phyloP scores from a whole-genome alignment of 768 basidiomycete genomes.

The Leccinum boreale region DNA sequence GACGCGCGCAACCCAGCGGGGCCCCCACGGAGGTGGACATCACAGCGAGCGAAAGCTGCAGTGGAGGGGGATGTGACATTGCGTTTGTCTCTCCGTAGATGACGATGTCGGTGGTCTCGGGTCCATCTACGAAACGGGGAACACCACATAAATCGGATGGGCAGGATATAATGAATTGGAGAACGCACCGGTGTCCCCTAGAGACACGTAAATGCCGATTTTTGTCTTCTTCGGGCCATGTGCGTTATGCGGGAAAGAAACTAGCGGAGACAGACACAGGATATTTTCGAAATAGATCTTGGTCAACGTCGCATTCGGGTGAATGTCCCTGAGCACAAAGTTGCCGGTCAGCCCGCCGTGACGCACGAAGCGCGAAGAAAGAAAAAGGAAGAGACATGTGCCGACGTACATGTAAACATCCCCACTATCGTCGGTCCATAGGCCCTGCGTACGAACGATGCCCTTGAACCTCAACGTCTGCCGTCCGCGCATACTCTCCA shows the following conservation, averaged over 20 bases:
- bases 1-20: slow-evolving; percentile 52
- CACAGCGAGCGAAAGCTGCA: slow-evolving; percentile 10
- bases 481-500: slow-evolving; percentile 80
- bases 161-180: background rate
- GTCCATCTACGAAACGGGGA: slow-evolving; percentile 45
- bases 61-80: slow-evolving; percentile 4
- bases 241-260: slow-evolving; percentile 19
- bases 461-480: slow-evolving; percentile 60
- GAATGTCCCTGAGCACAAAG: slow-evolving; percentile 54
- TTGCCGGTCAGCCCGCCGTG: no score
- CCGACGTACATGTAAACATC: slow-evolving; percentile 45
- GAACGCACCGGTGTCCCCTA: slow-evolving; percentile 60
- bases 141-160: background rate
- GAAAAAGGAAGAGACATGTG: no score
- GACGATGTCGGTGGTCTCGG: slow-evolving; percentile 66
- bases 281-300: slow-evolving; percentile 69
- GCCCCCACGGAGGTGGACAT: slow-evolving; percentile 21
- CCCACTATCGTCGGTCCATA: slow-evolving; percentile 59
- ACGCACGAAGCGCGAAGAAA: background rate
- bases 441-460: slow-evolving; percentile 46
- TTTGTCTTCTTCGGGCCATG: slow-evolving; percentile 36
- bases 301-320: slow-evolving; percentile 59
- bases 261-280: slow-evolving; percentile 50
- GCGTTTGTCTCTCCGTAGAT: slow-evolving; percentile 42
- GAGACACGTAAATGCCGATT: slow-evolving; percentile 60